phyloP scores from a whole-genome alignment of 257 asterid genomes.

The Solanum paucissectum region DNA sequence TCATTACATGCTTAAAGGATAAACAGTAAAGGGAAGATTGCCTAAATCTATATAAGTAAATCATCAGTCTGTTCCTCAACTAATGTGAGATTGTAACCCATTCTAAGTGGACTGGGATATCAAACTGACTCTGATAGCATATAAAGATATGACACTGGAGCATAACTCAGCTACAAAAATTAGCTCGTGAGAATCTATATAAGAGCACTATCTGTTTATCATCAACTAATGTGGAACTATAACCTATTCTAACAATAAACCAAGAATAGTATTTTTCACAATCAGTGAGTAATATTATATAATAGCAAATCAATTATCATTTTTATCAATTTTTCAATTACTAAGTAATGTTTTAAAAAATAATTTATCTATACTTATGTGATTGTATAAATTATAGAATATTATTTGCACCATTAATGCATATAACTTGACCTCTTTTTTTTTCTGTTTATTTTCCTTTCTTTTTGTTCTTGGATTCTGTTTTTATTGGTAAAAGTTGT shows the following conservation, averaged over 20 bases:
- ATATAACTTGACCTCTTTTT: neutral
- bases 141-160: neutral
- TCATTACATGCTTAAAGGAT: neutral
- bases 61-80: rapidly evolving
- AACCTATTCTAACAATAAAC: neutral
- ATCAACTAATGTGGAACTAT: neutral
- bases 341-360: too few species aligned
- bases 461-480: neutral
- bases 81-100: neutral
- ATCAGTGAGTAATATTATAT: neutral
- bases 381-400: too few species aligned
- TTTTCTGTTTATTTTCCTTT: neutral
- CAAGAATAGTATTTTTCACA: neutral
- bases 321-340: too few species aligned
- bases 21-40: neutral
- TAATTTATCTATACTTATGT: neutral
- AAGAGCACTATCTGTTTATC: too few species aligned
- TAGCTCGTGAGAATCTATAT: neutral
- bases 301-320: neutral
- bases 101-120: neutral
- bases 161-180: too few species aligned
- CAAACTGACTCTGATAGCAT: neutral
- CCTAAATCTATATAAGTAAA: too few species aligned
- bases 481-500: neutral
- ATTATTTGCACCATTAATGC: neutral